phyloP scores from a whole-genome alignment of 2,329 filamentous ascomycete species.

The Tolypocladium capitatum region DNA sequence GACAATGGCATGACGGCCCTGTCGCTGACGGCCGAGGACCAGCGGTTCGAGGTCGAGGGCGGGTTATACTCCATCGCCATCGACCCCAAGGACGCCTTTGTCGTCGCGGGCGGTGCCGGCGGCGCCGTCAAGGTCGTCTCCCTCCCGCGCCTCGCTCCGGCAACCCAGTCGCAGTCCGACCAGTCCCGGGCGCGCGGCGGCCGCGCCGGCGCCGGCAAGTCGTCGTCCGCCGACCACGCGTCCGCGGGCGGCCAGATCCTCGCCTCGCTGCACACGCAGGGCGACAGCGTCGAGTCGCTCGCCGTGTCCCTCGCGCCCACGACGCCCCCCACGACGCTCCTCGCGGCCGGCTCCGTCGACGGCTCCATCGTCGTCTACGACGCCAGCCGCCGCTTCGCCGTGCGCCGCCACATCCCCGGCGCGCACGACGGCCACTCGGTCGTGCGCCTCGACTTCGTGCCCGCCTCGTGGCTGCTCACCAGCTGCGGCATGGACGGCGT shows the following conservation, averaged over 20 bases:
- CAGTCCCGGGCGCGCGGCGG: background rate
- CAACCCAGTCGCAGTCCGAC: constrained; percentile 15
- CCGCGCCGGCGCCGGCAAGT: background rate
- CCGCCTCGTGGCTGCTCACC: constrained; percentile 58
- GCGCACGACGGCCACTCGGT: constrained; percentile 84
- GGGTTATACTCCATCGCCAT: constrained; percentile 81
- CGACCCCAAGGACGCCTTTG: constrained; percentile 64
- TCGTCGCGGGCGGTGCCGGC: constrained; percentile 77
- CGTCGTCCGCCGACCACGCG: constrained; percentile 19
- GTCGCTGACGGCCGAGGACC: constrained; percentile 64
- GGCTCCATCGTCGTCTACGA: constrained; percentile 79
- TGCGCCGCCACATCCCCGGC: constrained; percentile 67
- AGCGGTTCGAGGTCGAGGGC: constrained; percentile 83
- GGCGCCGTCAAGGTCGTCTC: constrained; percentile 78
- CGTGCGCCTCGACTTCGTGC: constrained; percentile 83
- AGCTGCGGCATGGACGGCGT: constrained; percentile 88
- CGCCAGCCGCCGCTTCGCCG: constrained; percentile 69
- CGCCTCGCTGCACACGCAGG: constrained; percentile 68
- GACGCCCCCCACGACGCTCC: constrained; percentile 36
- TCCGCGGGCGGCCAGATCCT: constrained; percentile 49
- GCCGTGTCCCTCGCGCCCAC: constrained; percentile 35
- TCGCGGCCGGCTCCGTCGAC: constrained; percentile 56
- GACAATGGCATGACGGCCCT: constrained; percentile 55
- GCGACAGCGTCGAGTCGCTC: constrained; percentile 63
- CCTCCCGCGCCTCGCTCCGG: constrained; percentile 49